Evolutionary conservation across 192 early-diverging fungal species (phyloP), one percentile per base, ranked within the genome.

Genomic region (Coemansia sp.): DNA sequence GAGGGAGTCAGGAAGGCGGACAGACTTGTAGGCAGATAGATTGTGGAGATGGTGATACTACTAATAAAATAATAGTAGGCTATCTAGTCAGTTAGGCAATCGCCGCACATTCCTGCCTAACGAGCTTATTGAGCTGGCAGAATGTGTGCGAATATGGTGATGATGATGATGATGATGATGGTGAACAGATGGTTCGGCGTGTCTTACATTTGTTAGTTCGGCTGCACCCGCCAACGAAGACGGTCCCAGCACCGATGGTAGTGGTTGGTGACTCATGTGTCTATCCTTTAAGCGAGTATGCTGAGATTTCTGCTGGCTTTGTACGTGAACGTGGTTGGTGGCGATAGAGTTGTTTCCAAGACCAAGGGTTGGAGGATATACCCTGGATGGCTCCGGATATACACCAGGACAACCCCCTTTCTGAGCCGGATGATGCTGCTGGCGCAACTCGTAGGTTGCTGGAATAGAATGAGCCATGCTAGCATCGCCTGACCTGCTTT

Each of bases 311-410:
- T 41, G 36, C 16, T 40, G 57, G 57, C 36, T 13, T 37, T 41
- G 37, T 4, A 8, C 26, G 51, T 55, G 45, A 8, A 41, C 36
- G 37, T 63, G 58, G 15, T 45, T 69, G 7, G 42, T n/a, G 3
- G 62, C 16, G 11, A 32, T 48, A 21, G 47, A 43, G 11, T 60
- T 19, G 15, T 37, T 55, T 8, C 68, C 61, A 39, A 80, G 69
- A 11, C 78, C 73, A 11, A 80, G 69, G 4, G 65, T 80, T 13
- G 78, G 16, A 26, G 78, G 78, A 46, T 80, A 80, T 0, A 71
- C 60, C 64, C 68, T 75, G 58, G 56, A 49, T 3, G 39, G 7
- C 41, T 71, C 62, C 15, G 65, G 5, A 13, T 49, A 21, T 0
- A 37, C 57, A 41, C 16, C 36, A 9, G 48, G 15, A 41, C 54